phyloP scores from a whole-genome alignment of 768 basidiomycete species.

The Nidularia pulvinata region DNA sequence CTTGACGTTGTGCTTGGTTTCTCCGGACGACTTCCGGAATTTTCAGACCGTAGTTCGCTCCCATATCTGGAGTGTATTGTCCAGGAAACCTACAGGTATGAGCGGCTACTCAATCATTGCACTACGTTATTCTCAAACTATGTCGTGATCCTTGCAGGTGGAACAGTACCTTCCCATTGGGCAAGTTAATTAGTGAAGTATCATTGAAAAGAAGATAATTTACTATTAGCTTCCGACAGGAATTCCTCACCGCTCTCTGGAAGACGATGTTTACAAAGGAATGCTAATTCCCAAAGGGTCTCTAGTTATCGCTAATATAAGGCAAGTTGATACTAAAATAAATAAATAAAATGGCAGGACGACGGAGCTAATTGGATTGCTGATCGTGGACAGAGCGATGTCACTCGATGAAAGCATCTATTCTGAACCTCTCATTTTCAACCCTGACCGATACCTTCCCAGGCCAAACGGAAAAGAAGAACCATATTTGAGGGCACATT shows the following conservation, averaged over 20 bases:
- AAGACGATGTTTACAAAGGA: conserved; percentile 26
- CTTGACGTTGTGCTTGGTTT: conserved; percentile 19
- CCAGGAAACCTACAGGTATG: conserved; percentile 16
- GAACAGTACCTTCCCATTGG: conserved; percentile 11
- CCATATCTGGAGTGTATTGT: conserved; percentile 22
- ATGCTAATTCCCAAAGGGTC: conserved; percentile 34
- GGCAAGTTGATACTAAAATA: conserved; percentile 7
- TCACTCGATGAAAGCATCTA: conserved; percentile 19
- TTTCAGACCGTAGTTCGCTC: conserved; percentile 16
- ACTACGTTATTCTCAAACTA: not conserved
- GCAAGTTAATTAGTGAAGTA: conserved; percentile 17
- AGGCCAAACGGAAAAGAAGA: conserved; percentile 13
- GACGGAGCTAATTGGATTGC: too few relatives aligned
- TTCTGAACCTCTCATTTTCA: conserved; percentile 15
- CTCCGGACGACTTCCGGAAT: conserved; percentile 17
- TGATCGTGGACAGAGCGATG: conserved; percentile 15
- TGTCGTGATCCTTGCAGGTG: conserved; percentile 9
- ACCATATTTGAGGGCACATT: conserved; percentile 15
- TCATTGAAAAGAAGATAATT: conserved; percentile 4
- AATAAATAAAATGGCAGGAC: not conserved
- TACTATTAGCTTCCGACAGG: conserved; percentile 15
- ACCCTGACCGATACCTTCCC: conserved; percentile 20
- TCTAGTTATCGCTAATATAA: conserved; percentile 18
- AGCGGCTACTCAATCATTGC: conserved; percentile 3
- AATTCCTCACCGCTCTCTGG: conserved; percentile 18